A percentile compares a stretch with the other conserved stretches of the same genome.
These are phyloP conservation scores for Hypoxylon sp. DNA, from an alignment of 2,329 filamentous ascomycete genomes.

Conservation along the genomic window DNA sequence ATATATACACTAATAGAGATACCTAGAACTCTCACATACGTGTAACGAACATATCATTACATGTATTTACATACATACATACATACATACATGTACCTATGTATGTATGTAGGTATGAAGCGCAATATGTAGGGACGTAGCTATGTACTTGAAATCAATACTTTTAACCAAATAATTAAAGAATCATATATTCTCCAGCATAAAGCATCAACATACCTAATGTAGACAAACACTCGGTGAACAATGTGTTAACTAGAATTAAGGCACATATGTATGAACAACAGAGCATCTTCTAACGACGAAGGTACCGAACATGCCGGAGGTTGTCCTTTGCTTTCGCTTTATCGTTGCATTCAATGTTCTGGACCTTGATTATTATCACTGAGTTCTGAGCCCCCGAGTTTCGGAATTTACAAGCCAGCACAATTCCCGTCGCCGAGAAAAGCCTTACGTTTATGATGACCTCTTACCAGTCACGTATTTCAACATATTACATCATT, in stretches of 20 bases:
- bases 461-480: background rate
- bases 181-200: background rate
- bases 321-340: conserved; percentile 3
- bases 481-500: background rate
- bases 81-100: background rate
- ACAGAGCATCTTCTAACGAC: background rate
- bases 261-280: background rate
- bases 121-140: no score
- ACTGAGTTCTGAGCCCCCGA: background rate
- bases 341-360: conserved; percentile 15
- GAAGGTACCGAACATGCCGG: background rate
- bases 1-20: background rate
- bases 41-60: background rate
- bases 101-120: no score
- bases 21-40: background rate
- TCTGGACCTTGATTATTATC: conserved; percentile 4
- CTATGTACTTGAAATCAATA: background rate
- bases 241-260: background rate
- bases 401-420: conserved; percentile 21
- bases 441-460: background rate
- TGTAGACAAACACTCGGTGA: conserved; percentile 4
- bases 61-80: no score
- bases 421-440: conserved; percentile 6
- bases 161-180: background rate
- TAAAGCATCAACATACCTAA: background rate